phyloP scores from a whole-genome alignment of 164 flowering plant genomes.

The Magnolia officinalis region DNA sequence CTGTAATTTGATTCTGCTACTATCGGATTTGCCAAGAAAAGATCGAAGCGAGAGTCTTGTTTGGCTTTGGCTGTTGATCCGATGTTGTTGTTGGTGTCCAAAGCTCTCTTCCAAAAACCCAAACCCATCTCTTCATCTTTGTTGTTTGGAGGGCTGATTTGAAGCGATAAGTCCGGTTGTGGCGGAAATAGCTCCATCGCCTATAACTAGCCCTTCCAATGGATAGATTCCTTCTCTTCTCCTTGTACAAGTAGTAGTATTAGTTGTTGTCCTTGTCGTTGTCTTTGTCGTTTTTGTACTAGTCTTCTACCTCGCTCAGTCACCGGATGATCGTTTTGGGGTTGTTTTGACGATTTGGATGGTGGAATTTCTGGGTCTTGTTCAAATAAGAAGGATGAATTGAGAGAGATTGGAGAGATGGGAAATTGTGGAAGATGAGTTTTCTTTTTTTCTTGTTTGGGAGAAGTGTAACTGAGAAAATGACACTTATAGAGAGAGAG shows the following conservation, averaged over 20 bases:
- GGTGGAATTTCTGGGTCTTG: too few relatives aligned
- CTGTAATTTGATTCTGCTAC: constrained; percentile 19
- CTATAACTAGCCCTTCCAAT: too few relatives aligned
- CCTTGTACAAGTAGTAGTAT: too few relatives aligned
- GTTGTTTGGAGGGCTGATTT: constrained; percentile 84
- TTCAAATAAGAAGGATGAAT: too few relatives aligned
- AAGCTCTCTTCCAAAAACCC: constrained; percentile 72
- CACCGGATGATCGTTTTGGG: neutral
- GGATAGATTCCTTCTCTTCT: too few relatives aligned
- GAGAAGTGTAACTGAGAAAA: constrained; percentile 90
- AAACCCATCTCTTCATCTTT: constrained; percentile 59
- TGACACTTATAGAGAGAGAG: constrained; percentile 45
- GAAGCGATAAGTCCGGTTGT: constrained; percentile 89
- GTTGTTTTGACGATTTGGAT: too few relatives aligned
- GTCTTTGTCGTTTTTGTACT: neutral
- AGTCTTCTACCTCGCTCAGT: neutral
- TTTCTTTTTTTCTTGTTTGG: constrained; percentile 57
- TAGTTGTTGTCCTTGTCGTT: constrained; percentile 4
- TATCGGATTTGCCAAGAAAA: constrained; percentile 55
- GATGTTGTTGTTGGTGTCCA: constrained; percentile 33
- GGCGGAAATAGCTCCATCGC: constrained; percentile 90
- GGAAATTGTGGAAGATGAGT: too few relatives aligned
- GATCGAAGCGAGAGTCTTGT: constrained; percentile 37
- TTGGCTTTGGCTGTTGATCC: constrained; percentile 9
- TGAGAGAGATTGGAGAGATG: too few relatives aligned